These are phyloP conservation scores for Eucalyptus erythrocorys DNA, from an alignment of 345 rosid genomes.

Conservation along the genomic window DNA sequence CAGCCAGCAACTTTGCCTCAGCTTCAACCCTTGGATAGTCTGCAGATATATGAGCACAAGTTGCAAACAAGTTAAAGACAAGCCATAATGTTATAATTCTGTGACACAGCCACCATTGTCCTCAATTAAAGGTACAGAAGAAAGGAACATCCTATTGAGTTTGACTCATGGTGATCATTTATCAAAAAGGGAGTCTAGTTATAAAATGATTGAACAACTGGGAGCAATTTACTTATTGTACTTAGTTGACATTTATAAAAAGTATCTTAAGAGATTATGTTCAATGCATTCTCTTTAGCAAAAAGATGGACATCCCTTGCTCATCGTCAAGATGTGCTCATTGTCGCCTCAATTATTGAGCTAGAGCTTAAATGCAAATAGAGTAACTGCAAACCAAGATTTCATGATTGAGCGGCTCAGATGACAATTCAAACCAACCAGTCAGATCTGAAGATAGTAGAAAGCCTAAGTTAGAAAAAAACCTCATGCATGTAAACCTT, in stretches of 20 bases:
- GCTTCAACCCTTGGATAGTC: slow-evolving; percentile 86
- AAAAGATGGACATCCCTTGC: background rate
- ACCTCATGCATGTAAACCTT: background rate
- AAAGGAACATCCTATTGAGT: background rate
- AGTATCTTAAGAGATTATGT: background rate
- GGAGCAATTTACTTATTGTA: background rate
- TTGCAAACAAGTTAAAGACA: background rate
- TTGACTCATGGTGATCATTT: background rate
- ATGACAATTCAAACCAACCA: background rate
- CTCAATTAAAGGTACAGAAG: background rate
- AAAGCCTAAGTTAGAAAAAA: background rate
- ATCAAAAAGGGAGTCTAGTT: background rate
- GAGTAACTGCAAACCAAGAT: background rate
- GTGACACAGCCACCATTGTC: background rate
- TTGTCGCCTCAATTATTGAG: background rate
- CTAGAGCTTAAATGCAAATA: background rate
- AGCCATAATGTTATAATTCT: background rate
- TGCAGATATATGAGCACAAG: slow-evolving; percentile 22
- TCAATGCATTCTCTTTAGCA: background rate
- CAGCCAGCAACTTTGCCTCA: slow-evolving; percentile 62
- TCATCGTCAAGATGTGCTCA: background rate
- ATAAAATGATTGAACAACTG: background rate
- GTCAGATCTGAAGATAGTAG: background rate
- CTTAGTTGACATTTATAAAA: background rate
- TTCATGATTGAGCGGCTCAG: background rate